These are phyloP conservation scores for Cryptosporidium andersoni DNA, from an alignment of 169 alveolate species.

Conservation along the genomic window DNA sequence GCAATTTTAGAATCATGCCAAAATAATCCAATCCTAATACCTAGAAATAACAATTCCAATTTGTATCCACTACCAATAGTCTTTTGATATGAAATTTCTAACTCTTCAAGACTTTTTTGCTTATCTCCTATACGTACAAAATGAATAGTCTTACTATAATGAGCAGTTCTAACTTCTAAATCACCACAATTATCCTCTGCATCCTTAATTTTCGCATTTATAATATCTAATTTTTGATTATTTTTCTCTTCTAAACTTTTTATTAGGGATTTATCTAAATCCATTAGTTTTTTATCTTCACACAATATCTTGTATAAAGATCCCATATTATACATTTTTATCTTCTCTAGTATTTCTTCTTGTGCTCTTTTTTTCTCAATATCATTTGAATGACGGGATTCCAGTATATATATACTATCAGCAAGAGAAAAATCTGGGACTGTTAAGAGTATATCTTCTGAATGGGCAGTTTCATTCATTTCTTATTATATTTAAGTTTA, in stretches of 20 bases:
- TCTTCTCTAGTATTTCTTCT: background rate
- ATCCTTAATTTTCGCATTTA: constrained; percentile 78
- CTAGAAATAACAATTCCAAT: constrained; percentile 79
- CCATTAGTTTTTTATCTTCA: background rate
- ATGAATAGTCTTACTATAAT: constrained; percentile 77
- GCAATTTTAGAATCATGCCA: constrained; percentile 73
- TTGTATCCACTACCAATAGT: constrained; percentile 77
- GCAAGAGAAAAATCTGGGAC: constrained; percentile 52
- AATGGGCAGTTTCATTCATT: background rate
- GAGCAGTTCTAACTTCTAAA: constrained; percentile 81
- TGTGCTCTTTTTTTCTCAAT: constrained; percentile 10
- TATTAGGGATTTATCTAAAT: background rate
- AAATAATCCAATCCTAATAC: constrained; percentile 77
- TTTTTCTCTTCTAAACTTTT: background rate
- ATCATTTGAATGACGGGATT: constrained; percentile 11
- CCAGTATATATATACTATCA: background rate
- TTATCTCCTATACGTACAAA: constrained; percentile 20
- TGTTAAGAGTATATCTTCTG: constrained; percentile 41
- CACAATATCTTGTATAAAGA: constrained; percentile 14
- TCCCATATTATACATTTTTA: constrained; percentile 24
- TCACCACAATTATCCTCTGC: constrained; percentile 80
- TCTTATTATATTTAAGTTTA: background rate
- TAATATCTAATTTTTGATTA: constrained; percentile 68
- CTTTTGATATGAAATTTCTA: constrained; percentile 73
- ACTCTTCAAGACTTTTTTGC: constrained; percentile 67